phyloP scores from a whole-genome alignment of 768 basidiomycete species.

The Agrocybe praecox region DNA sequence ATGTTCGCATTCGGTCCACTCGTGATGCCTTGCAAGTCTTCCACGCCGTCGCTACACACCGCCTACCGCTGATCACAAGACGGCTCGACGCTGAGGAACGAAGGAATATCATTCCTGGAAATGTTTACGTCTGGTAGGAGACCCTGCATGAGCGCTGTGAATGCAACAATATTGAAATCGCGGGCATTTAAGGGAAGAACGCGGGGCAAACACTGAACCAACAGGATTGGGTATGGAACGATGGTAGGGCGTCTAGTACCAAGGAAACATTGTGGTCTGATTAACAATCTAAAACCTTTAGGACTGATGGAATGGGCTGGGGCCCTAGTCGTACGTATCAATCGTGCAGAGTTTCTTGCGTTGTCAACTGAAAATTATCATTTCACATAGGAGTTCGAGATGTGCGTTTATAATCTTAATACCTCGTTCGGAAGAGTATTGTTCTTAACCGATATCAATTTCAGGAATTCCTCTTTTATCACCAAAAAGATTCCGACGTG shows the following conservation, averaged over 20 bases:
- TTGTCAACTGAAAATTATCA: slow-evolving; percentile 6
- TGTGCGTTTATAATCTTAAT: slow-evolving; percentile 31
- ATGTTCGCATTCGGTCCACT: slow-evolving; percentile 77
- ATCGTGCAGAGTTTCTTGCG: not conserved
- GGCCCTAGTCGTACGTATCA: slow-evolving; percentile 74
- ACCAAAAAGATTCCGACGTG: slow-evolving; percentile 75
- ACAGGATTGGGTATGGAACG: slow-evolving; percentile 88
- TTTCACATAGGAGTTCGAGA: slow-evolving; percentile 52
- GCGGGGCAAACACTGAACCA: slow-evolving; percentile 78
- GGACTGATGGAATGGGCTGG: slow-evolving; percentile 77
- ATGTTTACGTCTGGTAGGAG: slow-evolving; percentile 75
- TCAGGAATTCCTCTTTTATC: slow-evolving; percentile 83
- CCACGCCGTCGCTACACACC: slow-evolving; percentile 69
- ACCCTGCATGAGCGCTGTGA: not conserved
- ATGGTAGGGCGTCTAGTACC: slow-evolving; percentile 46
- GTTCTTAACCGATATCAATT: slow-evolving; percentile 6
- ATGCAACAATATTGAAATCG: not conserved
- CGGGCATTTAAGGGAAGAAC: slow-evolving; percentile 60
- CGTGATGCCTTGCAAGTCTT: slow-evolving; percentile 84
- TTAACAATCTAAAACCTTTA: slow-evolving; percentile 16
- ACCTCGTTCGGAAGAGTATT: slow-evolving; percentile 21
- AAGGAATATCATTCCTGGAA: slow-evolving; percentile 69
- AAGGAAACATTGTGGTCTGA: not conserved
- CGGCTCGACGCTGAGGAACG: slow-evolving; percentile 85
- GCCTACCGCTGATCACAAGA: slow-evolving; percentile 76